A percentile compares a stretch with the other conserved stretches of the same genome.
These are phyloP conservation scores for Asterophora lycoperdoides DNA, from an alignment of 768 basidiomycete species.

Conservation along the genomic window DNA sequence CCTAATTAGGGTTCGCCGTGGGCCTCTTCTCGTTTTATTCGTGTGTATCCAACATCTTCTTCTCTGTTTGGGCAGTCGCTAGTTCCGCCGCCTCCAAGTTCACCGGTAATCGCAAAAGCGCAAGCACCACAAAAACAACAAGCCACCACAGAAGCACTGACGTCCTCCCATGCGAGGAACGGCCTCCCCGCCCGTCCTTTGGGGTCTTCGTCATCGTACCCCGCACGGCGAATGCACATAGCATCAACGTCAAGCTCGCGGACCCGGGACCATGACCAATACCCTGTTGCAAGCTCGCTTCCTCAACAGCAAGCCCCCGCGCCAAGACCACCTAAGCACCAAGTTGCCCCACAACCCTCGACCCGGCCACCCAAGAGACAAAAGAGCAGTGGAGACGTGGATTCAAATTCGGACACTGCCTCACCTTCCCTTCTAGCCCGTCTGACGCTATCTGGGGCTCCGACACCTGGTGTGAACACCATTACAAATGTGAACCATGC, in stretches of 20 bases:
- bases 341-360: conserved; percentile 23
- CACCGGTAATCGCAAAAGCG: conserved; percentile 7
- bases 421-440: conserved; percentile 43
- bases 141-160: not conserved
- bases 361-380: conserved; percentile 33
- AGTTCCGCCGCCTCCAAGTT: conserved; percentile 17
- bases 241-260: conserved; percentile 9
- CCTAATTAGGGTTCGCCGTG: conserved; percentile 56
- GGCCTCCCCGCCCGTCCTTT: conserved; percentile 4
- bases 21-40: conserved; percentile 33
- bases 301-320: not conserved
- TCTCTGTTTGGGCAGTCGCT: conserved; percentile 44
- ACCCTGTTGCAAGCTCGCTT: not conserved
- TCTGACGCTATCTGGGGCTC: conserved; percentile 16
- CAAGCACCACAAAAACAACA: not conserved
- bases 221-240: conserved; percentile 14
- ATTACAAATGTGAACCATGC: too few species aligned
- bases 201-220: conserved; percentile 8
- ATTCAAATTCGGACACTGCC: conserved; percentile 11
- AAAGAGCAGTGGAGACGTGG: conserved; percentile 21
- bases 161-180: conserved; percentile 4
- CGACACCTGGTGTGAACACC: conserved; percentile 1
- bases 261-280: not conserved
- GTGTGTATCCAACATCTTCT: conserved; percentile 37
- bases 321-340: conserved; percentile 13